Conservation (phyloP, 805 yeast species). For the Suhomyces faveliae region DNA sequence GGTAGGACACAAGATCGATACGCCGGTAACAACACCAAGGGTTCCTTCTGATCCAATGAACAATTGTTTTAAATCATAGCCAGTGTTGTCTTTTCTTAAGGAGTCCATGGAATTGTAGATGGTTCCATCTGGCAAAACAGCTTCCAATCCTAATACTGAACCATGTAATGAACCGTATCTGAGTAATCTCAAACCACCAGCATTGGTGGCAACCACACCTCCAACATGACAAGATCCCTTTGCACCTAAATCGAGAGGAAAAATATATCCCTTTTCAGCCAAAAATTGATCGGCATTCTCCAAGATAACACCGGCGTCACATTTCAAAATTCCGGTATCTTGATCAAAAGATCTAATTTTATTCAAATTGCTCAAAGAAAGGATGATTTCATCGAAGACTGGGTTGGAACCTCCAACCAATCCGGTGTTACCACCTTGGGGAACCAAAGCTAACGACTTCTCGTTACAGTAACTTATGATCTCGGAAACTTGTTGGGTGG, state of each 20-base stretch:
- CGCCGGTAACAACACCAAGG: constrained; percentile 85
- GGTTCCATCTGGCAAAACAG: constrained; percentile 87
- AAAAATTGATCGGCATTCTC: constrained; percentile 80
- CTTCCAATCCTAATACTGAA: constrained; percentile 85
- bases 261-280: constrained; percentile 80
- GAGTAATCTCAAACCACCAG: constrained; percentile 87
- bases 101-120: constrained; percentile 77
- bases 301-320: constrained; percentile 87
- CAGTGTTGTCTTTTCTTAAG: constrained; percentile 92
- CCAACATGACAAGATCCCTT: constrained; percentile 97
- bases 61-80: constrained; percentile 87
- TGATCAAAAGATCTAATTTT: constrained; percentile 78
- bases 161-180: constrained; percentile 94
- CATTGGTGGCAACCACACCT: constrained; percentile 93
- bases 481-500: constrained; percentile 71
- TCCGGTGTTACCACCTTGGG: constrained; percentile 98
- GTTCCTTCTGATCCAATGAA: constrained; percentile 96
- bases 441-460: constrained; percentile 76
- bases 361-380: constrained; percentile 70
- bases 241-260: constrained; percentile 93
- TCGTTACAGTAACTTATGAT: constrained; percentile 81
- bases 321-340: constrained; percentile 80
- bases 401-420: constrained; percentile 94
- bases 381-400: constrained; percentile 82
- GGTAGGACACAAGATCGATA: constrained; percentile 85